Conservation (phyloP, 306 rosid genomes). For the Fragaria vesca region DNA sequence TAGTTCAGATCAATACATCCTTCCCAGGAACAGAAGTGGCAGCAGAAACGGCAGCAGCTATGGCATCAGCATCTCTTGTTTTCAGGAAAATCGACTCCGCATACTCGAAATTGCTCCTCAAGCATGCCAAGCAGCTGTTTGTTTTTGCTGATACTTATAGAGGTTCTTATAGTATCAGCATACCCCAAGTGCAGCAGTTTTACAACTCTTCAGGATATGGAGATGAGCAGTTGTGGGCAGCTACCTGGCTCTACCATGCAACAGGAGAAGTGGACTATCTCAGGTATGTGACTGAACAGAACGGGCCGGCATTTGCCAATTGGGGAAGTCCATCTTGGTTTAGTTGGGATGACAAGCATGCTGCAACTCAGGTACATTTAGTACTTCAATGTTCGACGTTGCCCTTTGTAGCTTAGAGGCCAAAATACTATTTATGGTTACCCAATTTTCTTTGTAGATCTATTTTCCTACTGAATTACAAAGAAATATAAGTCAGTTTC, state of each 20-base stretch:
- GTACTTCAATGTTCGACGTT: not conserved
- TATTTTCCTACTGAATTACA: not conserved
- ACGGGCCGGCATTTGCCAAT: constrained; percentile 38
- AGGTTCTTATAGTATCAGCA: constrained; percentile 66
- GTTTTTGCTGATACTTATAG: constrained; percentile 53
- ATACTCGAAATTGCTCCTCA: constrained; percentile 51
- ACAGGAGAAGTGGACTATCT: constrained; percentile 53
- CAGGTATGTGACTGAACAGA: constrained; percentile 50
- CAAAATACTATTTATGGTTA: not conserved
- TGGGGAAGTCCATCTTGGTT: constrained; percentile 62
- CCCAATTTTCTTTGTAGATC: not conserved
- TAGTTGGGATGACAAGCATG: constrained; percentile 82
- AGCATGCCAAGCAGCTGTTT: constrained; percentile 59
- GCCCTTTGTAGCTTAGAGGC: not conserved
- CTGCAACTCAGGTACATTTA: constrained; percentile 52
- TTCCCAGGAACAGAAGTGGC: constrained; percentile 80
- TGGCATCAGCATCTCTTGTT: constrained; percentile 71
- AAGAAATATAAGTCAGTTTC: not conserved
- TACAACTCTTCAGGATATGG: constrained; percentile 74
- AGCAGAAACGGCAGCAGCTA: constrained; percentile 76
- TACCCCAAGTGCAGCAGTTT: constrained; percentile 55
- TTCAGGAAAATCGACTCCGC: constrained; percentile 41
- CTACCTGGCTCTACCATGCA: constrained; percentile 66
- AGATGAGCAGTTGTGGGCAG: constrained; percentile 84
- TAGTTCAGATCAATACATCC: constrained; percentile 49